Percentiles rank a stretch among this genome's conserved stretches.
phyloP scores from a whole-genome alignment of 169 alveolate genomes.

The Plasmodium inui region DNA sequence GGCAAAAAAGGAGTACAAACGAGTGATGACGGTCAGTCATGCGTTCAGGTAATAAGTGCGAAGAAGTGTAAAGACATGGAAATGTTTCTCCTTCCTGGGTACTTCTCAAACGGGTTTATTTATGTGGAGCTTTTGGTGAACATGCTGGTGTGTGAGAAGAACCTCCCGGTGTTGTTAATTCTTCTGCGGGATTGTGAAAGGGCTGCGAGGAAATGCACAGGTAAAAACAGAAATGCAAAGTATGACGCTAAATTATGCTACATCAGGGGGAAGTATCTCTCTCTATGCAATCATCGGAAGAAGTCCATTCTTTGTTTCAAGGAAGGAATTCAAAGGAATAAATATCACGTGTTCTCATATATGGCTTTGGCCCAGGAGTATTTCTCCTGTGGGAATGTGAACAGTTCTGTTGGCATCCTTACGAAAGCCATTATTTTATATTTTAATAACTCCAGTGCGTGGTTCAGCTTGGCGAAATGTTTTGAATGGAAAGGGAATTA shows the following conservation, averaged over 20 bases:
- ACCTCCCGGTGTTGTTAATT: background rate
- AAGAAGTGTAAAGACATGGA: constrained; percentile 15
- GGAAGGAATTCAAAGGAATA: constrained; percentile 22
- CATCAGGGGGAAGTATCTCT: constrained; percentile 27
- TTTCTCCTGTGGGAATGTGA: constrained; percentile 28
- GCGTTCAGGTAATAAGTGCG: background rate
- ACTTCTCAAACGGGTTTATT: constrained; percentile 27
- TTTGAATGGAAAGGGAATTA: constrained; percentile 31
- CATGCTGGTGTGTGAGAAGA: constrained; percentile 20
- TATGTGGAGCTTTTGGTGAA: constrained; percentile 42
- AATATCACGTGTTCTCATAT: constrained; percentile 19
- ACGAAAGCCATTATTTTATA: constrained; percentile 13
- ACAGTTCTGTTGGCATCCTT: constrained; percentile 19
- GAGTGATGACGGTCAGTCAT: background rate
- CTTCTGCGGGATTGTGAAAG: constrained; percentile 16
- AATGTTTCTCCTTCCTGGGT: constrained; percentile 20
- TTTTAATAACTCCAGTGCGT: constrained; percentile 57
- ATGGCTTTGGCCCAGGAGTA: constrained; percentile 57
- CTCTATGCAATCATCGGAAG: constrained; percentile 3
- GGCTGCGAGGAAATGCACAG: background rate
- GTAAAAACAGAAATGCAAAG: background rate
- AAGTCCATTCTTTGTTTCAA: constrained; percentile 30
- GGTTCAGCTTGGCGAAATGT: constrained; percentile 57
- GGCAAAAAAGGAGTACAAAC: background rate
- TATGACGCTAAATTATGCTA: constrained; percentile 25